Percentiles rank a stretch among this genome's conserved stretches.
Evolutionary conservation across 345 rosid species (phyloP).

Genomic region (Populus deltoides): DNA sequence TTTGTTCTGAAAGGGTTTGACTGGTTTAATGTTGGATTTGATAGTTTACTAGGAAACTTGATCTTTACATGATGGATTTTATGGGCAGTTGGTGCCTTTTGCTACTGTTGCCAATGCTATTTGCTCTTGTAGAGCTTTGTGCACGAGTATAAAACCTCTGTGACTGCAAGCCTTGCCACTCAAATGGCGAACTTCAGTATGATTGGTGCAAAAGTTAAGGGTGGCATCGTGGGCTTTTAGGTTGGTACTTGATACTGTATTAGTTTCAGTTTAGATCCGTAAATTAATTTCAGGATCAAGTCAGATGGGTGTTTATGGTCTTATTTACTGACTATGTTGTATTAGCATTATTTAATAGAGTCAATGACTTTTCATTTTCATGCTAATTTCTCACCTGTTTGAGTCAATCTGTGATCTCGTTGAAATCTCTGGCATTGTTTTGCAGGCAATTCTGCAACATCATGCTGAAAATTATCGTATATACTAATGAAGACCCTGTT

Average conservation of each 20-base stretch:
- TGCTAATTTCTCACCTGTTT: neutral
- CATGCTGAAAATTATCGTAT: conserved; percentile 33
- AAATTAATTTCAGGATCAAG: neutral
- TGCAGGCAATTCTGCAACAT: conserved; percentile 39
- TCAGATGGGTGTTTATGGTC: neutral
- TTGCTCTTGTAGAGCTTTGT: neutral
- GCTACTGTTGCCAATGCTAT: neutral
- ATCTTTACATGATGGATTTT: neutral
- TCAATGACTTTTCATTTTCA: neutral
- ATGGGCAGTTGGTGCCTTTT: neutral
- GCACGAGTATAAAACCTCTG: neutral
- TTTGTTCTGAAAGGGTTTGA: neutral
- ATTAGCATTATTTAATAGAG: neutral
- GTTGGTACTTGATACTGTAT: neutral
- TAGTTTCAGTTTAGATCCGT: neutral
- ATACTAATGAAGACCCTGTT: conserved; percentile 16
- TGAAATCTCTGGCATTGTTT: neutral
- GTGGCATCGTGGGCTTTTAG: neutral
- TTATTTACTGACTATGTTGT: neutral
- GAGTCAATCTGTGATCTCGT: neutral
- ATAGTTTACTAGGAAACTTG: neutral
- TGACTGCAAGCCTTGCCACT: neutral
- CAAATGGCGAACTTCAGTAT: neutral
- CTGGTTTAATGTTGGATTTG: neutral
- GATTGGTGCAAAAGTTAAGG: neutral